These are phyloP conservation scores for Eimeria praecox DNA, from an alignment of 169 alveolate species.

Conservation along the genomic window DNA sequence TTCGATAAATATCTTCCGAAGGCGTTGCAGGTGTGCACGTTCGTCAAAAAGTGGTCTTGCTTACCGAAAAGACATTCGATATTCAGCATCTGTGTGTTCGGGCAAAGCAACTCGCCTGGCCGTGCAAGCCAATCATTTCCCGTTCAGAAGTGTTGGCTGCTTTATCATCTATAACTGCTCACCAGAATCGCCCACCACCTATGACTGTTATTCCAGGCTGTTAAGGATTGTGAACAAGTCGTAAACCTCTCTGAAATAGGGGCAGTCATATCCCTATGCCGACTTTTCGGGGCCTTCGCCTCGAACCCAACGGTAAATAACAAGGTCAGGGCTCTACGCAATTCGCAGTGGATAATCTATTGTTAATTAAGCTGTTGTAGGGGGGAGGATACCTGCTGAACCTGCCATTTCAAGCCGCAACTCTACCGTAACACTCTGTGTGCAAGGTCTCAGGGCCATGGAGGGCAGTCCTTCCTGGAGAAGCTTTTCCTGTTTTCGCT, in stretches of 20 bases:
- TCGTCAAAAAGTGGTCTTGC: neutral
- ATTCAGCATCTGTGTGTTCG: neutral
- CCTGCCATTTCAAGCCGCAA: neutral
- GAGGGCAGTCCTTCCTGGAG: conserved; percentile 80
- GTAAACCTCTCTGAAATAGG: conserved; percentile 92
- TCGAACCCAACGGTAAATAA: conserved; percentile 85
- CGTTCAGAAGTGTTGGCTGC: neutral
- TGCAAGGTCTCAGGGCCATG: conserved; percentile 40
- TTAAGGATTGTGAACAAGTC: conserved; percentile 86
- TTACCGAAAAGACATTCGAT: neutral
- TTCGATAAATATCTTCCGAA: conserved; percentile 92
- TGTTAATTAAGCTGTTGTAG: neutral
- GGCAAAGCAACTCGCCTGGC: neutral
- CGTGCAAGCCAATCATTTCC: neutral
- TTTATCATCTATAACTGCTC: neutral
- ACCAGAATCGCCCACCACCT: neutral
- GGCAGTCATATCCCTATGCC: conserved; percentile 90
- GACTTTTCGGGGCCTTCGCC: conserved; percentile 91
- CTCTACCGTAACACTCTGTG: neutral
- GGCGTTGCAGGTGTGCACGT: conserved; percentile 87
- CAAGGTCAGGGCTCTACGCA: conserved; percentile 79
- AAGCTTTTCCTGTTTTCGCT: conserved; percentile 92
- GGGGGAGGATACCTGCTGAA: neutral
- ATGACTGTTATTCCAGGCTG: neutral
- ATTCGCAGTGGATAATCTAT: no score